phyloP scores from a whole-genome alignment of 306 rosid genomes.

The Sesbania bispinosa region DNA sequence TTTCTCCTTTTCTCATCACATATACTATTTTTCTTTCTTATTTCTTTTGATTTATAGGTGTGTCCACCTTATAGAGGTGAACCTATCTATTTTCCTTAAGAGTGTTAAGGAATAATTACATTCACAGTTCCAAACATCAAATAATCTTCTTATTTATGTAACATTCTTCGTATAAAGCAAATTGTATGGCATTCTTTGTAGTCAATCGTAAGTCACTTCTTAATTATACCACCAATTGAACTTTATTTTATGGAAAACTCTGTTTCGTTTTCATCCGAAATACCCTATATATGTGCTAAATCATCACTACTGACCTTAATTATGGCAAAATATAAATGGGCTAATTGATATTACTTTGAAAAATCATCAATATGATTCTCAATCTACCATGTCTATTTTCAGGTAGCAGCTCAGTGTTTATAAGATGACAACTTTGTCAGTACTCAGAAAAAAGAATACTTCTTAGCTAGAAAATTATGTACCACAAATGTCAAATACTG shows the following conservation, averaged over 20 bases:
- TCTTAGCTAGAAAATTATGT: neutral
- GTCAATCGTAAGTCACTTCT: neutral
- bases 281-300: neutral
- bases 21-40: no score
- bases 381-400: neutral
- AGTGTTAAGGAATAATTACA: no score
- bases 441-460: neutral
- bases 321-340: neutral
- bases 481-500: conserved; percentile 28
- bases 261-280: neutral
- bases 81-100: no score
- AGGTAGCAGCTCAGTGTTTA: neutral
- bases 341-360: neutral
- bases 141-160: no score
- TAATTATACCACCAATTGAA: neutral
- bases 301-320: neutral
- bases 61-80: no score
- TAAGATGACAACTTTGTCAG: neutral
- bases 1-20: no score
- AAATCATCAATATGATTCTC: neutral
- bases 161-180: no score
- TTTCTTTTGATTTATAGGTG: no score
- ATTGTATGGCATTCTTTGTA: no score
- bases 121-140: no score
- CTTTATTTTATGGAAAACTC: neutral